These are phyloP conservation scores for Phaeosphaeriaceae sp. DNA, from an alignment of 2,329 filamentous ascomycete species.

Conservation along the genomic window DNA sequence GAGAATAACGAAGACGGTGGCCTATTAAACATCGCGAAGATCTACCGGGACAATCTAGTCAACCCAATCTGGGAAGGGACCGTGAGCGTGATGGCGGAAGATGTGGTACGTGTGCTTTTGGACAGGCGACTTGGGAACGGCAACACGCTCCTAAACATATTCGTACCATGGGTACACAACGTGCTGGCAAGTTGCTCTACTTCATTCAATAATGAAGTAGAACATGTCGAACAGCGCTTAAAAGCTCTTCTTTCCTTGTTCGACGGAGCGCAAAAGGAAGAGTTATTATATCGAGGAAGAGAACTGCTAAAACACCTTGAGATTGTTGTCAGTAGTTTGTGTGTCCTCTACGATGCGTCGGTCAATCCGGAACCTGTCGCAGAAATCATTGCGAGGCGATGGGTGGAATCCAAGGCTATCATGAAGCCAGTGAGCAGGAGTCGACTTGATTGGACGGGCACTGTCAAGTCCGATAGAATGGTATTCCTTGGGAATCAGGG, in stretches of 20 bases:
- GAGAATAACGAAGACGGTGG: constrained; percentile 65
- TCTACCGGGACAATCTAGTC: constrained; percentile 70
- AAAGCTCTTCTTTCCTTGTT: constrained; percentile 12
- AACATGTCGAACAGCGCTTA: constrained; percentile 16
- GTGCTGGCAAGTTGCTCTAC: constrained; percentile 15
- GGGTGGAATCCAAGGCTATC: constrained; percentile 25
- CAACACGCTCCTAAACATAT: constrained; percentile 24
- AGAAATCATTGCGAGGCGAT: constrained; percentile 45
- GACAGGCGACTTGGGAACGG: constrained; percentile 40
- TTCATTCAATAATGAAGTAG: constrained; percentile 13
- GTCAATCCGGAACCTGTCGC: constrained; percentile 41
- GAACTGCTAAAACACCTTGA: constrained; percentile 38
- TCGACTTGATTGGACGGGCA: constrained; percentile 9
- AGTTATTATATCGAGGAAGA: constrained; percentile 34
- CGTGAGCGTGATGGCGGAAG: constrained; percentile 70
- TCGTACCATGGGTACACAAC: constrained; percentile 23
- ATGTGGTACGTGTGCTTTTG: constrained; percentile 54
- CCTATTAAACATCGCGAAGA: constrained; percentile 66
- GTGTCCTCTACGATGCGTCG: constrained; percentile 49
- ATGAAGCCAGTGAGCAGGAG: neutral
- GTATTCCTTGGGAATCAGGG: constrained; percentile 16
- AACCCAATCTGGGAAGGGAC: constrained; percentile 75
- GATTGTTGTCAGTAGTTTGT: constrained; percentile 43
- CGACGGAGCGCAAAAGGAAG: constrained; percentile 18
- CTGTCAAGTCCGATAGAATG: constrained; percentile 19